Conservation (phyloP, 1,284 basidiomycete species). For the Paramarasmius palmivorus region DNA sequence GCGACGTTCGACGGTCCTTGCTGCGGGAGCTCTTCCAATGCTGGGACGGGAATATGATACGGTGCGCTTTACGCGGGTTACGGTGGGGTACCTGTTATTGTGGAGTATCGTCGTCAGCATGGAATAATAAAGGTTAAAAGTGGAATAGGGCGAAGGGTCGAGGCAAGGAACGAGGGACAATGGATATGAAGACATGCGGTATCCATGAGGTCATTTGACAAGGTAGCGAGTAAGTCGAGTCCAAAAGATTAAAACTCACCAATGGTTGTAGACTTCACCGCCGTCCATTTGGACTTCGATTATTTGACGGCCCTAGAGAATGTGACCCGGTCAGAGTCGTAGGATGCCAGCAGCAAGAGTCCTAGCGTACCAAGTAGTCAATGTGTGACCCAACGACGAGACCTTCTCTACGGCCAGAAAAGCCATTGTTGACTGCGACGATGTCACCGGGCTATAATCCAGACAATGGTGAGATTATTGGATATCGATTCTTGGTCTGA, state of each 20-base stretch:
- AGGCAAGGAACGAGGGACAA: too few species aligned
- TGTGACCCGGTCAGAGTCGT: constrained; percentile 1
- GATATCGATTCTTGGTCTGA: not conserved
- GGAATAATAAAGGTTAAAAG: constrained; percentile 1
- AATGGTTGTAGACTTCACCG: constrained; percentile 65
- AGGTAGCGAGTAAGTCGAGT: too few species aligned
- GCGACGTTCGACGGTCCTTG: constrained; percentile 3
- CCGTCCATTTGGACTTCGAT: constrained; percentile 77
- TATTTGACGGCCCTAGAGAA: constrained; percentile 69
- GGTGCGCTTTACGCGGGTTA: constrained; percentile 72
- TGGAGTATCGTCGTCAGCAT: not conserved
- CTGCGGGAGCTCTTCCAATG: not conserved
- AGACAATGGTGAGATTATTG: not conserved
- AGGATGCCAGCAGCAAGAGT: not conserved
- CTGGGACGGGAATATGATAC: constrained; percentile 53
- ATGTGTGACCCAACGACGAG: constrained; percentile 73
- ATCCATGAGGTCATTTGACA: not conserved
- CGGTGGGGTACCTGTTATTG: constrained; percentile 58
- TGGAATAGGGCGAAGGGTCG: not conserved
- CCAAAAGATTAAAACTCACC: constrained; percentile 40
- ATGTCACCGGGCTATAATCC: constrained; percentile 69
- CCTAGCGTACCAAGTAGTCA: constrained; percentile 60
- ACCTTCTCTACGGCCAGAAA: constrained; percentile 66
- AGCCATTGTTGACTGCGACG: constrained; percentile 68
- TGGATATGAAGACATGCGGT: not conserved